Evolutionary conservation across 495 filamentous ascomycete species (phyloP), one percentile per base, ranked within the genome.

Genomic region (Aspergillus panamensis): DNA sequence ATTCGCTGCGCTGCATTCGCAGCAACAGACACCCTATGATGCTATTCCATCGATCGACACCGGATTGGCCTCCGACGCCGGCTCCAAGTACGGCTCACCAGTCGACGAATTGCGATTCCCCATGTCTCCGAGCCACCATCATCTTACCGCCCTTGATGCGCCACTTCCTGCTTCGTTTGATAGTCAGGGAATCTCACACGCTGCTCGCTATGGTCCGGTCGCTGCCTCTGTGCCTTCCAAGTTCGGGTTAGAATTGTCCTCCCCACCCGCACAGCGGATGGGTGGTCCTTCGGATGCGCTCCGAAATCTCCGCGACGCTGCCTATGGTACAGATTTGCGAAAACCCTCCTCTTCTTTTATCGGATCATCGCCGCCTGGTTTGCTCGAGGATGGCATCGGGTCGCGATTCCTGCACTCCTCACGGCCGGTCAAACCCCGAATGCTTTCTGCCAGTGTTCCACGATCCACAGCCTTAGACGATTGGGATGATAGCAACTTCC

Each of bases 81-180:
- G 86, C 20, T 93, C 91, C 0, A 84, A 84, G 49, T 96, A 92
- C 66, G 92, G 91, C 48, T 97, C 93, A n/a, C 93, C 92, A 2
- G 82, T 84, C 21, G 88, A 94, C 55, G 89, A 94, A 45, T 59
- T 80, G 77, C 73, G 87, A 72, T 61, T 77, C 31, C 86, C 88
- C 21, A 81, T 90, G 57, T 93, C 93, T n/a, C 91, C 92, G 5
- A 77, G 65, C 53, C 64, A 71, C 48, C 25, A 81, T 69, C 71
- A 83, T 75, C 80, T 92, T 42, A 95, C 84, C 44, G 90, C 91
- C n/a, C 82, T 97, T 17, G 94, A 98, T 77, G 95, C 92, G 7
- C 91, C 91, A 2, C 84, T 98, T 21, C 94, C 94, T 8, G 91
- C 91, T 10, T 97, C 94, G 1, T 97, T 98, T 67, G 95, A 97